A percentile compares a stretch with the other conserved stretches of the same genome.
Conservation (phyloP, 1,139 yeast genomes). For the Geotrichum reessii region DNA sequence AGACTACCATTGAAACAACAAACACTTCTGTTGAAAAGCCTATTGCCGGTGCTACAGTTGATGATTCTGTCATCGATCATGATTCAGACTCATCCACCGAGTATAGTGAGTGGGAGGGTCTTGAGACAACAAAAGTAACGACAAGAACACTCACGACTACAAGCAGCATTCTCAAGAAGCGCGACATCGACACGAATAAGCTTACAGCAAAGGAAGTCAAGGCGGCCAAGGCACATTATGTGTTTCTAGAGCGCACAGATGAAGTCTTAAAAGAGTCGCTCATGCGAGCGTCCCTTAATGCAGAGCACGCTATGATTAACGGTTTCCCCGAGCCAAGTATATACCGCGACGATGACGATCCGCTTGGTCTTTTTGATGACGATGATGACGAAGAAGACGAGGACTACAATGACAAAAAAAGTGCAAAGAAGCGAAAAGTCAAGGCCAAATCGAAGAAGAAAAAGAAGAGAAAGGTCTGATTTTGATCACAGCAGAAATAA, state of each 20-base stretch:
- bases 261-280: constrained; percentile 36
- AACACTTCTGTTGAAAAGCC: constrained; percentile 1
- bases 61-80: constrained; percentile 1
- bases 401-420: constrained; percentile 17
- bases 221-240: constrained; percentile 27
- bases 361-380: constrained; percentile 6
- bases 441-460: constrained; percentile 51
- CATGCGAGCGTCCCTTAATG: constrained; percentile 33
- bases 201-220: constrained; percentile 14
- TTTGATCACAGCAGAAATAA: background rate
- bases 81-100: constrained; percentile 16
- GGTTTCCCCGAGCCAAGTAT: constrained; percentile 24
- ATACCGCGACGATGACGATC: constrained; percentile 21
- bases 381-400: constrained; percentile 20
- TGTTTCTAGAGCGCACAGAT: constrained; percentile 31
- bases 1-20: constrained; percentile 5
- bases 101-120: constrained; percentile 36
- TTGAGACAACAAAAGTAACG: constrained; percentile 28
- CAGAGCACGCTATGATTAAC: constrained; percentile 26
- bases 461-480: constrained; percentile 52
- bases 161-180: constrained; percentile 18
- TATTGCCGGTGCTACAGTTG: background rate
- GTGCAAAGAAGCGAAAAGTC: constrained; percentile 13
- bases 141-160: constrained; percentile 30
- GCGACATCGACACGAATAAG: background rate